These are phyloP conservation scores for Phialophora macrospora DNA, from an alignment of 2,329 filamentous ascomycete genomes.

Conservation along the genomic window DNA sequence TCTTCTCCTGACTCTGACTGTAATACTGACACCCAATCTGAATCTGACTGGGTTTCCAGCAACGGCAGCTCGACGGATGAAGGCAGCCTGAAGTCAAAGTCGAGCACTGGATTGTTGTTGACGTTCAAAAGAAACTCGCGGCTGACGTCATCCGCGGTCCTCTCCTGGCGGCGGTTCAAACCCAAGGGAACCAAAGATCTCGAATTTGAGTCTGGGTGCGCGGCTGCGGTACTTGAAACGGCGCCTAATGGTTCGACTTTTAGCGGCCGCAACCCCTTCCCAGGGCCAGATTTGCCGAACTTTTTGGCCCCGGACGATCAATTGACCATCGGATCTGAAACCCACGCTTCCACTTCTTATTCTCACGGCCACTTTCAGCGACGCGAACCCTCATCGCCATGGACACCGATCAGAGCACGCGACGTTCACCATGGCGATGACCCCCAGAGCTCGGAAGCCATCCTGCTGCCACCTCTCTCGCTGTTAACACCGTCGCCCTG, in stretches of 20 bases:
- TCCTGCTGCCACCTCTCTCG: conserved; percentile 19
- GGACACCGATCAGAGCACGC: conserved; percentile 9
- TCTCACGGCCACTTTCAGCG: conserved; percentile 4
- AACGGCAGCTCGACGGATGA: conserved; percentile 22
- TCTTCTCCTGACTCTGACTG: conserved; percentile 10
- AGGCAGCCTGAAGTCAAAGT: neutral
- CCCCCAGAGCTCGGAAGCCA: conserved; percentile 10
- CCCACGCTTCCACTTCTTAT: conserved; percentile 12
- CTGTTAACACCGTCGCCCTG: conserved; percentile 21
- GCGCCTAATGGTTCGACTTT: conserved; percentile 4
- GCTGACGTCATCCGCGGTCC: conserved; percentile 32
- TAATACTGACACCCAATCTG: conserved; percentile 23
- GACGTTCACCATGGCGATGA: conserved; percentile 24
- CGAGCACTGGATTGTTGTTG: conserved; percentile 14
- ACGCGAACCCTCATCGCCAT: conserved; percentile 12
- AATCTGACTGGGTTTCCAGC: conserved; percentile 33
- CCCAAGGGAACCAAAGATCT: neutral
- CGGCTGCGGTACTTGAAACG: conserved; percentile 9
- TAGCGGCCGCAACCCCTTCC: neutral
- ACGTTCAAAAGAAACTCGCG: conserved; percentile 20
- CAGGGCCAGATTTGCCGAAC: conserved; percentile 9
- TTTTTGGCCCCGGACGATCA: conserved; percentile 15
- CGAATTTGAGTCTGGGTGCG: conserved; percentile 5
- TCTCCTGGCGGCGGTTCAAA: neutral
- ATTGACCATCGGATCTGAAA: conserved; percentile 17